phyloP scores from a whole-genome alignment of 116 monocot species.

The Iris pallida region DNA sequence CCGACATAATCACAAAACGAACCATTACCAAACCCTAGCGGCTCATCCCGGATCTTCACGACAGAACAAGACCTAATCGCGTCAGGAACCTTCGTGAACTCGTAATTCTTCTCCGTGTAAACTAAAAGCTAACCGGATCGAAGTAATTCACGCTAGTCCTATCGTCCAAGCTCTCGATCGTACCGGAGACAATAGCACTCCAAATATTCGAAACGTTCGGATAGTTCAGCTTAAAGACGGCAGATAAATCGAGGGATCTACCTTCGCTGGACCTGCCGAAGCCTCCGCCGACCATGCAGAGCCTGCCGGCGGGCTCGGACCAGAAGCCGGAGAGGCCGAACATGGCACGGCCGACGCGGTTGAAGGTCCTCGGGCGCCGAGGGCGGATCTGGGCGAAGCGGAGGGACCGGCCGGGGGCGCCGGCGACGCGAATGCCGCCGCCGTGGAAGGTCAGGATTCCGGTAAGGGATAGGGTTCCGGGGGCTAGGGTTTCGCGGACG shows the following conservation, averaged over 20 bases:
- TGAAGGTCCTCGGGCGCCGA: conserved; percentile 14
- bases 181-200: conserved; percentile 39
- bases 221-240: conserved; percentile 51
- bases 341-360: conserved; percentile 9
- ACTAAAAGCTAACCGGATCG: conserved; percentile 31
- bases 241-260: conserved; percentile 25
- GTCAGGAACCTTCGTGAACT: conserved; percentile 34
- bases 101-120: conserved; percentile 37
- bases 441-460: conserved; percentile 32
- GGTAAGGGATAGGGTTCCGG: conserved; percentile 24
- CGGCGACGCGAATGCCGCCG: conserved; percentile 11
- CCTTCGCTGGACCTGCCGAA: conserved; percentile 18
- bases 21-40: conserved; percentile 13
- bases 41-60: conserved; percentile 6
- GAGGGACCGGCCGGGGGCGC: not conserved
- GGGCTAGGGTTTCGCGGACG: conserved; percentile 19
- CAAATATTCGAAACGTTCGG: conserved; percentile 27
- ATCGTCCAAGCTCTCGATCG: conserved; percentile 41
- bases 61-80: conserved; percentile 22
- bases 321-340: conserved; percentile 58
- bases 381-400: conserved; percentile 17
- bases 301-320: conserved; percentile 30
- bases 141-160: conserved; percentile 29
- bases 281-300: conserved; percentile 71
- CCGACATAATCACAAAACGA: conserved; percentile 14